phyloP scores from a whole-genome alignment of 75 land plant genomes.

The Selaginella moellendorffii region DNA sequence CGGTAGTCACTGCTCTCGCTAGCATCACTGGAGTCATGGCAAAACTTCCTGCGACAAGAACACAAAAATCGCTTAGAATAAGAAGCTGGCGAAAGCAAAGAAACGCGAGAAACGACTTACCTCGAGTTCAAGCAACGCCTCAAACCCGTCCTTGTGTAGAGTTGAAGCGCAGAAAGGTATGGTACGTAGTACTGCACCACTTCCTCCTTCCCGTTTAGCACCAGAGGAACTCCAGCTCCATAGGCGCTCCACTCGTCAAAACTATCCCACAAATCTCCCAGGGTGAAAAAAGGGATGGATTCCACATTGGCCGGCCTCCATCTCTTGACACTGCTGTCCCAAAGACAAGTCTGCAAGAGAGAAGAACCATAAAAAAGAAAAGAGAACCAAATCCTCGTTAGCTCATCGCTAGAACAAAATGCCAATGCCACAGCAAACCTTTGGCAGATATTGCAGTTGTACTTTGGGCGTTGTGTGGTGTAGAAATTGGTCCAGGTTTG shows the following conservation, averaged over 20 bases:
- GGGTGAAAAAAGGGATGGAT: slow-evolving; percentile 20
- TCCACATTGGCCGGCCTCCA: not conserved
- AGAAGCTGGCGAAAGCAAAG: not conserved
- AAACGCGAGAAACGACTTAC: not conserved
- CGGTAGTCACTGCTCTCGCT: slow-evolving; percentile 12
- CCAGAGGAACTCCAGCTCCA: slow-evolving; percentile 53
- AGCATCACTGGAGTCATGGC: not conserved
- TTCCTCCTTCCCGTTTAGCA: slow-evolving; percentile 38
- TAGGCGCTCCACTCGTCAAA: slow-evolving; percentile 59
- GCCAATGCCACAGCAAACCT: not conserved
- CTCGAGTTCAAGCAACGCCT: not conserved
- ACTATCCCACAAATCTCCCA: slow-evolving; percentile 56
- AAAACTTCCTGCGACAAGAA: not conserved
- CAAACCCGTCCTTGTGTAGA: slow-evolving; percentile 19
- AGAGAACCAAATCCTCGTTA: not conserved
- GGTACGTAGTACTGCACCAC: slow-evolving; percentile 58
- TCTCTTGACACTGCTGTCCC: not conserved
- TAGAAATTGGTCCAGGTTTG: not conserved
- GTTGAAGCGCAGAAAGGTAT: slow-evolving; percentile 43
- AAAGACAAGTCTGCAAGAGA: not conserved
- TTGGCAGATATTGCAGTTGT: not conserved
- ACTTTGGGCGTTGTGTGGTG: not conserved
- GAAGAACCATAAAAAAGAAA: not conserved
- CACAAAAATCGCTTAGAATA: not conserved
- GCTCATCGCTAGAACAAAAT: not conserved